phyloP scores from a whole-genome alignment of 192 early-diverging fungal species.

The Martensiomyces pterosporus region DNA sequence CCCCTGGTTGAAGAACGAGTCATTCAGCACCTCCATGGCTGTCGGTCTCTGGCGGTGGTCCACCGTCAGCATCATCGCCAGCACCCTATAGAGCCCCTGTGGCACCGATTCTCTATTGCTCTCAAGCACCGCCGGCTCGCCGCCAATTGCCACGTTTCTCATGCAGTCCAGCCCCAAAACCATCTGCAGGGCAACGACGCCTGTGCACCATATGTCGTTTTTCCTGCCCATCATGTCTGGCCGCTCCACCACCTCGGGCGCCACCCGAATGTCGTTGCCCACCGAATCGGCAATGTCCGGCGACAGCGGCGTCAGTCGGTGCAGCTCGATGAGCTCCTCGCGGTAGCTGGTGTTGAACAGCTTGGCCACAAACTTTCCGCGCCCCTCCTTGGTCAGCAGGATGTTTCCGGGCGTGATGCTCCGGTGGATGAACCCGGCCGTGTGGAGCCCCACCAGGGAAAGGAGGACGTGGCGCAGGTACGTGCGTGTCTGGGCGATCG shows the following conservation, averaged over 20 bases:
- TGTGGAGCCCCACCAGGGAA: slow-evolving; percentile 59
- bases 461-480: slow-evolving; percentile 67
- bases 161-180: slow-evolving; percentile 59
- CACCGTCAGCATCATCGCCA: slow-evolving; percentile 58
- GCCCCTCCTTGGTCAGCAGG: slow-evolving; percentile 29
- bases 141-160: slow-evolving; percentile 43
- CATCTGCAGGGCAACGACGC: slow-evolving; percentile 68
- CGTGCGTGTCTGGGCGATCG: slow-evolving; percentile 51
- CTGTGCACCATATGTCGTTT: slow-evolving; percentile 74
- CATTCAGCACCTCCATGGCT: slow-evolving; percentile 67
- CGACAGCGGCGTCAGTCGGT: slow-evolving; percentile 41
- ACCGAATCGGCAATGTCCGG: slow-evolving; percentile 18
- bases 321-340: slow-evolving; percentile 55
- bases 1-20: slow-evolving; percentile 63
- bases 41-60: slow-evolving; percentile 70
- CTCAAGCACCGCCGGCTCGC: slow-evolving; percentile 52
- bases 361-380: slow-evolving; percentile 47
- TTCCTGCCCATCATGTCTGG: slow-evolving; percentile 62
- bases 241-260: slow-evolving; percentile 60
- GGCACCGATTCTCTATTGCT: slow-evolving; percentile 52
- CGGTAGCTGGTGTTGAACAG: slow-evolving; percentile 63
- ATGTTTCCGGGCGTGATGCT: slow-evolving; percentile 37
- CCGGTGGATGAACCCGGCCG: slow-evolving; percentile 64
- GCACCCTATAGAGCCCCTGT: slow-evolving; percentile 43
- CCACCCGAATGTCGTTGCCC: slow-evolving; percentile 45